Evolutionary conservation across 2,329 filamentous ascomycete species (phyloP).

Genomic region (Zymoseptoria brevis): DNA sequence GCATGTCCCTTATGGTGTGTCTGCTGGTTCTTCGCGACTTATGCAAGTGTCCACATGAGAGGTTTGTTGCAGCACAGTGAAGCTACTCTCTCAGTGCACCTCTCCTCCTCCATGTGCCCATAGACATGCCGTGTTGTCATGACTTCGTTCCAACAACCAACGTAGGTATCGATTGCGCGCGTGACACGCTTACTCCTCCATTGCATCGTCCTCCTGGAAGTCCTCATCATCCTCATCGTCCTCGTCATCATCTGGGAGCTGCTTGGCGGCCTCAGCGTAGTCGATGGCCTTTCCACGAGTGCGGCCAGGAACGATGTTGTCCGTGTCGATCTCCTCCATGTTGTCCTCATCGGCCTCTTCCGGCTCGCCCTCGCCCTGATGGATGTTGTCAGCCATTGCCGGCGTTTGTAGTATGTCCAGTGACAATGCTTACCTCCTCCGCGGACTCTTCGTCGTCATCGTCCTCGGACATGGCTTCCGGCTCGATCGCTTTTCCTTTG

Average conservation of each 20-base stretch:
- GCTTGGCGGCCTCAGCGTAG: constrained; percentile 80
- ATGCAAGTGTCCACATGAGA: not conserved
- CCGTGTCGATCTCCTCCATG: constrained; percentile 82
- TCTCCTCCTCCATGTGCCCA: too few species aligned
- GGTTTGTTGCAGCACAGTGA: not conserved
- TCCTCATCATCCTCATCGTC: constrained; percentile 72
- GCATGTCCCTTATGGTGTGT: not conserved
- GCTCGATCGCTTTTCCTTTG: constrained; percentile 72
- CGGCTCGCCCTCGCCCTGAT: constrained; percentile 32
- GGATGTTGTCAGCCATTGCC: constrained; percentile 8
- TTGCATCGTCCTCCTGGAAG: constrained; percentile 51
- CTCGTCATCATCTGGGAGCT: constrained; percentile 66
- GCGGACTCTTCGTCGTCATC: constrained; percentile 39
- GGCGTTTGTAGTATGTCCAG: constrained; percentile 9
- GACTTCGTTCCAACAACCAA: not conserved
- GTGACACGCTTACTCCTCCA: constrained; percentile 11
- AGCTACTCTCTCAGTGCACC: too few species aligned
- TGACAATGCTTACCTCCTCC: constrained; percentile 27
- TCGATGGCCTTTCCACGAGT: constrained; percentile 90
- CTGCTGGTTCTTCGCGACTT: not conserved
- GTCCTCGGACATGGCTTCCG: constrained; percentile 41
- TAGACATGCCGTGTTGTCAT: not conserved
- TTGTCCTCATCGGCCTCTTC: constrained; percentile 71
- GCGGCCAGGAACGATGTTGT: constrained; percentile 78
- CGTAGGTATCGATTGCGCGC: not conserved